Evolutionary conservation across 1,284 basidiomycete species (phyloP), one percentile per base, ranked within the genome.

Genomic region (Rhodotorula sp.): DNA sequence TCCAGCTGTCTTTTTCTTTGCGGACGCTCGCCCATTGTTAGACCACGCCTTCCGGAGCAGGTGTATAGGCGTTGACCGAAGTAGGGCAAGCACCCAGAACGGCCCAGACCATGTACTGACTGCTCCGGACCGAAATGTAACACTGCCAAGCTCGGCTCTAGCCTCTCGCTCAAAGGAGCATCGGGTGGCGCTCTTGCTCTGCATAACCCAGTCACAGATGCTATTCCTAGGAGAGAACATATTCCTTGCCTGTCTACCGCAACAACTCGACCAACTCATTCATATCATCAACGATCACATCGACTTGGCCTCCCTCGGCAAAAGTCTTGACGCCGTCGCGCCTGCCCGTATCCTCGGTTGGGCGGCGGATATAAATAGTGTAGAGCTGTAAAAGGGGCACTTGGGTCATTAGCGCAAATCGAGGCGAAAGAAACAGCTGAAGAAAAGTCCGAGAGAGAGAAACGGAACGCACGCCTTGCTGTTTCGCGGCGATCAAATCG

Each of bases 291-390:
- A 70, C 34, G 1, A 75, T 64, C 2, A 65, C 45, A 31, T 75
- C 70, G 15, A 72, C 63, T 52, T 70, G 63, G 8, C 73, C 73
- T 7, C 68, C 70, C 15, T 75, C 70, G 0, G 18, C 47, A 31
- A 43, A 62, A 7, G 49, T 21, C 31, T 50, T 64, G 31, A 75
- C 66, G 19, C 56, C 66, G 7, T 38, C 12, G 10, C 70, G 54
- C 19, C 64, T 50, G 23, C 56, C 55, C 28, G 60, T 31, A 61
- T 80, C 79, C 65, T 81, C 80, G 3, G 80, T 80, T 19, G 59
- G 57, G 23, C 80, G 72, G n/a, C 75, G 74, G 45, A 80, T 70
- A 62, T 80, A 81, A n/a, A 80, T 79, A 18, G 80, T 80, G 31
- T 72, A 74, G 69, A 81, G 57, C 79, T 80, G 63, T 3, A 23